A percentile compares a stretch with the other conserved stretches of the same genome.
Conservation (phyloP, 73 alveolate genomes). For the Breviolum minutum region DNA sequence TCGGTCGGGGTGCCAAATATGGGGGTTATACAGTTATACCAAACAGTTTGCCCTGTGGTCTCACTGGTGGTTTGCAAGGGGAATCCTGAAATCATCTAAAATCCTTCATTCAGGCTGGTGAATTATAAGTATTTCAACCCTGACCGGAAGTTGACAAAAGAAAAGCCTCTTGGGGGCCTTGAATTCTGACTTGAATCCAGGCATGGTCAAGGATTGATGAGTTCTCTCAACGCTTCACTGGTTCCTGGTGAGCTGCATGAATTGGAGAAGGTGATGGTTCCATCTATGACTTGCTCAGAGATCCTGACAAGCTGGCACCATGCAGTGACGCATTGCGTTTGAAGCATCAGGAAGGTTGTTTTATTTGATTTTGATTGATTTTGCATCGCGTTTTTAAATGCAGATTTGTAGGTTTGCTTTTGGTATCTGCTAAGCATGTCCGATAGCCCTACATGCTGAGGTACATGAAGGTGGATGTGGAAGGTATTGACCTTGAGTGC, state of each 20-base stretch:
- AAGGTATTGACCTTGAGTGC: conserved; percentile 40
- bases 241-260: conserved; percentile 15
- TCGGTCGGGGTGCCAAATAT: no score
- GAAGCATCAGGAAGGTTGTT: not conserved
- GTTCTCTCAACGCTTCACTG: conserved; percentile 26
- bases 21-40: no score
- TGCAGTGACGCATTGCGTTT: not conserved
- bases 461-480: conserved; percentile 80
- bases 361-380: no score
- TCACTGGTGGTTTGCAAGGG: no score
- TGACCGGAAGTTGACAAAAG: not conserved
- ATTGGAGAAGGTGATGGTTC: conserved; percentile 14
- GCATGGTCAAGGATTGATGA: conserved; percentile 84
- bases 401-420: not conserved
- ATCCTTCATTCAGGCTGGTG: no score
- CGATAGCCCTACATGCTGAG: not conserved
- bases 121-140: no score
- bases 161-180: not conserved
- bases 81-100: no score
- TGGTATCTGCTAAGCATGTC: not conserved
- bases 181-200: not conserved
- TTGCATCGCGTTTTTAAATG: not conserved
- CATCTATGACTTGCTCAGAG: not conserved
- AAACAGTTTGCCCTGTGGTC: no score
- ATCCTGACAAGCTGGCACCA: not conserved